phyloP scores from a whole-genome alignment of 2,329 filamentous ascomycete species.

The Fusarium sp. region DNA sequence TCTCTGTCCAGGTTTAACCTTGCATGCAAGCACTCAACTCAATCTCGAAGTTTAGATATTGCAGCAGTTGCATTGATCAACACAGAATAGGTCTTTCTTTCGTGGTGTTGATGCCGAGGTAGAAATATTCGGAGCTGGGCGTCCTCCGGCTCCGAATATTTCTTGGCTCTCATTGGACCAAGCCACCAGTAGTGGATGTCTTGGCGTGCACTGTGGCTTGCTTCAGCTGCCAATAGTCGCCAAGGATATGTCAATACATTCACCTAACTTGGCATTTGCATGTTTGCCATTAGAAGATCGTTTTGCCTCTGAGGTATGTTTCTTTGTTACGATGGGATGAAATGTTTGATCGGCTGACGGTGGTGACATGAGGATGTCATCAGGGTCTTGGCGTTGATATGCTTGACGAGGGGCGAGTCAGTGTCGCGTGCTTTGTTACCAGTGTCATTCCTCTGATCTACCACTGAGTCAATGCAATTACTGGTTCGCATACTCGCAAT shows the following conservation, averaged over 20 bases:
- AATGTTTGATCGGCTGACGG: neutral
- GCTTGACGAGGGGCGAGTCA: neutral
- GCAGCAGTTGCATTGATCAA: neutral
- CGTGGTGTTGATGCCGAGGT: slow-evolving; percentile 11
- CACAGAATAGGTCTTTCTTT: neutral
- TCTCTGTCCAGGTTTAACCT: neutral
- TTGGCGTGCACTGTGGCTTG: neutral
- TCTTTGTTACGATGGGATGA: neutral
- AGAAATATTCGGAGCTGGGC: slow-evolving; percentile 5
- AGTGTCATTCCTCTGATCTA: too few species aligned
- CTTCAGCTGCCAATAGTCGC: slow-evolving; percentile 11
- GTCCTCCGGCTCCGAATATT: slow-evolving; percentile 24
- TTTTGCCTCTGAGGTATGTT: neutral
- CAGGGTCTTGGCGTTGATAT: slow-evolving; percentile 3
- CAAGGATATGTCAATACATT: neutral
- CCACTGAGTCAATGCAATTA: neutral
- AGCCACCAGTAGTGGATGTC: neutral
- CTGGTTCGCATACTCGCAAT: neutral
- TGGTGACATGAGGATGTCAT: neutral
- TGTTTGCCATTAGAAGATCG: neutral
- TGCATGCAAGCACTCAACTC: neutral
- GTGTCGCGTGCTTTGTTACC: neutral
- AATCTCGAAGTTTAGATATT: neutral
- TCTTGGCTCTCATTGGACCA: neutral
- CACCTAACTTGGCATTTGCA: neutral